These are phyloP conservation scores for Colletotrichum theobromicola DNA, from an alignment of 2,329 filamentous ascomycete genomes.

Conservation along the genomic window DNA sequence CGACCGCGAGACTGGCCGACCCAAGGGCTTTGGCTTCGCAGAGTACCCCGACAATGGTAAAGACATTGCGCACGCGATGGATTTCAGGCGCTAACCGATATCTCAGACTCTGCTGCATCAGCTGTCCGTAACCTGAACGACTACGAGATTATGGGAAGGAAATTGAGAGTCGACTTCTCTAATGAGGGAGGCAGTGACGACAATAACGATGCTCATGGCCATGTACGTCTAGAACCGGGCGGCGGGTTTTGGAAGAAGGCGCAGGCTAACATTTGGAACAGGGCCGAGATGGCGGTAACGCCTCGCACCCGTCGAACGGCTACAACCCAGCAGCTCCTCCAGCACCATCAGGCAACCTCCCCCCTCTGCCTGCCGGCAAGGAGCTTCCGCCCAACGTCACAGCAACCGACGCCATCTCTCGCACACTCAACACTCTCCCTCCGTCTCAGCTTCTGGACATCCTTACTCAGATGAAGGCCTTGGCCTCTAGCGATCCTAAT, in stretches of 20 bases:
- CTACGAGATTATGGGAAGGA: slow-evolving; percentile 92
- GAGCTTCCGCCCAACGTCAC: slow-evolving; percentile 84
- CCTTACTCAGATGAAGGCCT: slow-evolving; percentile 89
- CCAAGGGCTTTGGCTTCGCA: slow-evolving; percentile 96
- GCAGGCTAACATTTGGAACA: not conserved
- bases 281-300: slow-evolving; percentile 18
- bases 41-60: slow-evolving; percentile 90
- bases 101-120: slow-evolving; percentile 78
- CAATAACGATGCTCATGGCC: slow-evolving; percentile 59
- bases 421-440: slow-evolving; percentile 85
- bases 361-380: slow-evolving; percentile 82
- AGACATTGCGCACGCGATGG: not conserved
- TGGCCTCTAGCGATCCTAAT: slow-evolving; percentile 81
- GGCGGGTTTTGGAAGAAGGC: not conserved
- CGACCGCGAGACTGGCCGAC: slow-evolving; percentile 91
- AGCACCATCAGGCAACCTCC: slow-evolving; percentile 61
- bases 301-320: slow-evolving; percentile 31
- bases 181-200: slow-evolving; percentile 84
- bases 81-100: not conserved
- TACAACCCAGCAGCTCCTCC: slow-evolving; percentile 31
- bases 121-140: slow-evolving; percentile 96
- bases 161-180: slow-evolving; percentile 93
- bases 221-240: not conserved
- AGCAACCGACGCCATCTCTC: slow-evolving; percentile 89
- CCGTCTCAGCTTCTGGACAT: slow-evolving; percentile 92